phyloP scores from a whole-genome alignment of 2,329 filamentous ascomycete genomes.

The Taxawa tesnikishii region DNA sequence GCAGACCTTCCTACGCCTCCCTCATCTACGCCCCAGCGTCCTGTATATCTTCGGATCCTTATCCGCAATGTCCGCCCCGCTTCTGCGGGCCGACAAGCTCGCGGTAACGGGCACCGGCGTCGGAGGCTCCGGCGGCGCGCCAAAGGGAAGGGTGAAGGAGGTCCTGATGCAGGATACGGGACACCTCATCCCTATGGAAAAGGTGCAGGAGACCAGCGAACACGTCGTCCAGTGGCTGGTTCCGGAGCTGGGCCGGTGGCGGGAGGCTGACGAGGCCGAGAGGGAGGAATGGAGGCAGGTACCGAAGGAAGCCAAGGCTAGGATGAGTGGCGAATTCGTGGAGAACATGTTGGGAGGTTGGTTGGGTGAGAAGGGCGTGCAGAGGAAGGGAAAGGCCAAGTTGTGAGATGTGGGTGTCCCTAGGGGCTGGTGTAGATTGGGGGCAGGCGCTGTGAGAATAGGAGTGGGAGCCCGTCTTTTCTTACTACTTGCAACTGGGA shows the following conservation, averaged over 20 bases:
- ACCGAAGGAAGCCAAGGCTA: conserved; percentile 13
- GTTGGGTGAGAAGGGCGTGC: not conserved
- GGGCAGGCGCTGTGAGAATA: no score
- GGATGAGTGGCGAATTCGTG: conserved; percentile 17
- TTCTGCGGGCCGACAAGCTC: conserved; percentile 46
- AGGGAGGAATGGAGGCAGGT: conserved; percentile 15
- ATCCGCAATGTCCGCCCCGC: conserved; percentile 43
- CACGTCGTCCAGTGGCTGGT: conserved; percentile 23
- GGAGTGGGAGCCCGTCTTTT: no score
- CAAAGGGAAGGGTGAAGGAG: conserved; percentile 54
- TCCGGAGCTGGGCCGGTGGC: conserved; percentile 22
- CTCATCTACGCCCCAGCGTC: conserved; percentile 49
- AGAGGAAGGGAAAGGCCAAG: not conserved
- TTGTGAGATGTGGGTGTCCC: no score
- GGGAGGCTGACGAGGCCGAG: conserved; percentile 14
- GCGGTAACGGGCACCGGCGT: conserved; percentile 50
- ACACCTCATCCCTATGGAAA: conserved; percentile 78
- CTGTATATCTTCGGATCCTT: conserved; percentile 57
- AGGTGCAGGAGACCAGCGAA: conserved; percentile 54
- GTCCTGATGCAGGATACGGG: conserved; percentile 54
- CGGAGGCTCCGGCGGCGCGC: conserved; percentile 54
- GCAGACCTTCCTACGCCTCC: conserved; percentile 44
- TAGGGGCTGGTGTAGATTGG: no score
- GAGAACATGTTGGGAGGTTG: conserved; percentile 1
- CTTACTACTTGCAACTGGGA: no score